These are phyloP conservation scores for Fusarium sp. DNA, from an alignment of 2,329 filamentous ascomycete species.

Conservation along the genomic window DNA sequence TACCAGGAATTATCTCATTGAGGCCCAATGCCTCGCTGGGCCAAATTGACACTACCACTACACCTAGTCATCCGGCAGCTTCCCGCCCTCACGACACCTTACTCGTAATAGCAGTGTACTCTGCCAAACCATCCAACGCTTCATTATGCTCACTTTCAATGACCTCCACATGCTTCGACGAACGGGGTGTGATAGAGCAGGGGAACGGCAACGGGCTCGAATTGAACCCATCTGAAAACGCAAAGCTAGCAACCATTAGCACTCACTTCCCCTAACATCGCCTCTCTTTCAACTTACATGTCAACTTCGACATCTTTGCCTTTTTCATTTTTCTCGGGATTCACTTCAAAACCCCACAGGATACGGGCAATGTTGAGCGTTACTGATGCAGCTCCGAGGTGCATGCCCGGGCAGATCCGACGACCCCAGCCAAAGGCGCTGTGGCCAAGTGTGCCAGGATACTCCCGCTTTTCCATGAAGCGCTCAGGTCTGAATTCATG, in stretches of 20 bases:
- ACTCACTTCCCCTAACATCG: accelerated
- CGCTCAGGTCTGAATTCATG: slow-evolving; percentile 56
- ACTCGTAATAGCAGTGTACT: slow-evolving; percentile 43
- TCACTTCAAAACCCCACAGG: slow-evolving; percentile 66
- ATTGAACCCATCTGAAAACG: slow-evolving; percentile 59
- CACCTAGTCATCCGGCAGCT: too few species aligned
- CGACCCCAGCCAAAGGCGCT: slow-evolving; percentile 59
- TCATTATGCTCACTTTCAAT: slow-evolving; percentile 51
- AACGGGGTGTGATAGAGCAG: slow-evolving; percentile 56
- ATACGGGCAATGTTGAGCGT: slow-evolving; percentile 61
- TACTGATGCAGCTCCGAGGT: slow-evolving; percentile 66
- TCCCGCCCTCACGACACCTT: slow-evolving; percentile 39
- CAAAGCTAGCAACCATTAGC: slow-evolving; percentile 51
- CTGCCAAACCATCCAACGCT: slow-evolving; percentile 47
- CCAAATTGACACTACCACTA: too few species aligned
- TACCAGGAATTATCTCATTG: too few species aligned
- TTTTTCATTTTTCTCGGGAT: slow-evolving; percentile 48
- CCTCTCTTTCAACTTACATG: slow-evolving; percentile 50
- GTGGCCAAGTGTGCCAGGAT: slow-evolving; percentile 55
- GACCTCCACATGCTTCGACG: slow-evolving; percentile 48
- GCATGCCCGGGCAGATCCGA: slow-evolving; percentile 59
- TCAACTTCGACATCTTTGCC: slow-evolving; percentile 54
- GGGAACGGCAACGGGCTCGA: slow-evolving; percentile 58
- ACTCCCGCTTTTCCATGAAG: slow-evolving; percentile 52
- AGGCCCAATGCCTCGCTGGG: too few species aligned